Conservation (phyloP, 805 yeast species). For the Candida germanica region DNA sequence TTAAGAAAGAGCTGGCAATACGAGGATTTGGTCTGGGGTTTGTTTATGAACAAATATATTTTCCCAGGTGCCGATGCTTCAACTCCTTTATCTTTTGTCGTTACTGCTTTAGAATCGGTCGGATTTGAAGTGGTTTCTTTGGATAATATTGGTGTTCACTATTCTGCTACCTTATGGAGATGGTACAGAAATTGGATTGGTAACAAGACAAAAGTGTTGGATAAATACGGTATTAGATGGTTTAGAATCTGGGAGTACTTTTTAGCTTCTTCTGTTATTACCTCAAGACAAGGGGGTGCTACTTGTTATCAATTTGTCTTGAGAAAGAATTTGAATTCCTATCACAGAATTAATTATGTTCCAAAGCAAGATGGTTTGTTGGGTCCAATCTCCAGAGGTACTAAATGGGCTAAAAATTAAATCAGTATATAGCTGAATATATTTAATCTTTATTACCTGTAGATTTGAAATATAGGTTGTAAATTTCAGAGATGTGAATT, state of each 20-base stretch:
- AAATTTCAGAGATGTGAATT: too few species aligned
- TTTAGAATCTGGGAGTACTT: slow-evolving; percentile 91
- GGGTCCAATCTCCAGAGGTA: slow-evolving; percentile 53
- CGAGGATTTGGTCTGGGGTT: slow-evolving; percentile 91
- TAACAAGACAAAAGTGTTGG: slow-evolving; percentile 69
- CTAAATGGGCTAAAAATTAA: slow-evolving; percentile 52
- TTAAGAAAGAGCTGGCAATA: slow-evolving; percentile 91
- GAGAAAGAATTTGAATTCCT: slow-evolving; percentile 84
- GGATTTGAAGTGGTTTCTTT: slow-evolving; percentile 83
- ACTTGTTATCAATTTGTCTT: slow-evolving; percentile 86
- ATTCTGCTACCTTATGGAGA: slow-evolving; percentile 86
- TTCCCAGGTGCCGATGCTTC: slow-evolving; percentile 98
- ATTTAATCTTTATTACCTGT: too few species aligned
- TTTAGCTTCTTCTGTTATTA: slow-evolving; percentile 76
- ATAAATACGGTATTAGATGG: slow-evolving; percentile 87
- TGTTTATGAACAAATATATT: slow-evolving; percentile 92
- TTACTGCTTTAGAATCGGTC: slow-evolving; percentile 70
- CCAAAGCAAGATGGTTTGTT: slow-evolving; percentile 75
- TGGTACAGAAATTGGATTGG: slow-evolving; percentile 95
- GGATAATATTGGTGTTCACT: slow-evolving; percentile 90
- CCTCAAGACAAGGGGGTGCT: slow-evolving; percentile 91
- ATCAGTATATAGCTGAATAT: too few species aligned
- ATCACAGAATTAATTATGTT: slow-evolving; percentile 78
- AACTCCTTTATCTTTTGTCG: slow-evolving; percentile 84
- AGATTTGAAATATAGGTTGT: too few species aligned